Conservation (phyloP, 1,284 basidiomycete species). For the Ceratobasidium sp. region DNA sequence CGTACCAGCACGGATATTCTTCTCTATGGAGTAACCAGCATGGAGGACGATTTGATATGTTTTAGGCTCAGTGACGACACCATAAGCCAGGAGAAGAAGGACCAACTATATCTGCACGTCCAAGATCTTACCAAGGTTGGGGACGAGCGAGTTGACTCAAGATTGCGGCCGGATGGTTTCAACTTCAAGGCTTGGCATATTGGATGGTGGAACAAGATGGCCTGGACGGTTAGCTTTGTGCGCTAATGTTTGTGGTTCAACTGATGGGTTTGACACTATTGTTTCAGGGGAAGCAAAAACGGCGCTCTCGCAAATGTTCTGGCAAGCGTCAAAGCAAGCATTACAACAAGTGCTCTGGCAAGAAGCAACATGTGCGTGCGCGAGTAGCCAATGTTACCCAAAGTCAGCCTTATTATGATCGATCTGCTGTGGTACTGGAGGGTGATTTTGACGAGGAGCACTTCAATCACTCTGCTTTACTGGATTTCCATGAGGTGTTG, state of each 20-base stretch:
- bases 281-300: no score
- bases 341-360: no score
- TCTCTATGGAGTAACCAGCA: not conserved
- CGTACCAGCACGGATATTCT: not conserved
- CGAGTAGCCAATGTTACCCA: slow-evolving; percentile 1
- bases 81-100: not conserved
- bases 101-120: not conserved
- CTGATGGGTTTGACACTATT: no score
- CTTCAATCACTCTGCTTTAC: not conserved
- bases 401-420: not conserved
- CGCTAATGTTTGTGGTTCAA: no score
- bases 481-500: not conserved
- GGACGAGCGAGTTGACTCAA: not conserved
- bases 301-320: no score
- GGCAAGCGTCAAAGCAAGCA: no score
- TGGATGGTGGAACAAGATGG: not conserved
- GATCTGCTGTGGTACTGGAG: not conserved
- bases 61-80: not conserved
- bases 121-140: not conserved
- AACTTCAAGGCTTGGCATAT: not conserved
- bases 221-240: not conserved
- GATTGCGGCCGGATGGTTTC: not conserved
- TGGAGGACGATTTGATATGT: not conserved
- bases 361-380: no score
- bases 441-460: not conserved